Evolutionary conservation across 1,284 basidiomycete genomes (phyloP), one percentile per base, ranked within the genome.

Genomic region (Ganoderma leucocontextum): DNA sequence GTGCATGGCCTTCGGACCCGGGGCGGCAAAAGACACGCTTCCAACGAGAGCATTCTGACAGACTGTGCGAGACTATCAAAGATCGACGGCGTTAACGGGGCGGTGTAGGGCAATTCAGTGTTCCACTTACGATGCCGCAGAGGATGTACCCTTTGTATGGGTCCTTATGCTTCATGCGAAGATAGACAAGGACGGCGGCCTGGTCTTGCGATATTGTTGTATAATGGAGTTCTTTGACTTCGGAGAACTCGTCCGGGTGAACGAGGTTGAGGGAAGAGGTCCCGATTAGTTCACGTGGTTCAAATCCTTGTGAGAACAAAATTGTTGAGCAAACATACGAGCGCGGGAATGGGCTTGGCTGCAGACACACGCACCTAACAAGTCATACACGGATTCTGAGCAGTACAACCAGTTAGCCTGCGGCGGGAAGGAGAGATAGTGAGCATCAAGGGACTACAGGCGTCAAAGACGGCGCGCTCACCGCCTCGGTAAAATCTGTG

Each of bases 201-300:
- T 93, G 91, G 80, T 94, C 91, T 73, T 90, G 85, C 44, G 83
- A 81, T 71, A 93, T 91, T 3, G 91, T 93, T 60, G 91, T 89
- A 73, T 90, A 91, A 76, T 93, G 91, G 44, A 93, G 80, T 68
- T 84, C 82, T 73, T 86, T 86, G 25, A 91, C 86, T 41, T 86
- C 84, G 19, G 84, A 77, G 70, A 89, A 89, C 76, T 94, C 92
- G 47, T 93, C 91, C 6, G 91, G 91, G 75, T 94, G 91, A 29
- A 92, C 90, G 69, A 93, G 87, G 66, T 91, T 87, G 42, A 92
- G 82, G 3, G 89, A 90, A 1, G 90, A 85, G 25, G 81, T 83
- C 1, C 89, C 89, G 64, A 91, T 83, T 68, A 93, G 83, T 73
- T 94, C 92, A 65, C 83, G 80, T 2, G 90, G 88, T 70, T 93